phyloP scores from a whole-genome alignment of 164 flowering plant genomes.

The Pachysandra terminalis region DNA sequence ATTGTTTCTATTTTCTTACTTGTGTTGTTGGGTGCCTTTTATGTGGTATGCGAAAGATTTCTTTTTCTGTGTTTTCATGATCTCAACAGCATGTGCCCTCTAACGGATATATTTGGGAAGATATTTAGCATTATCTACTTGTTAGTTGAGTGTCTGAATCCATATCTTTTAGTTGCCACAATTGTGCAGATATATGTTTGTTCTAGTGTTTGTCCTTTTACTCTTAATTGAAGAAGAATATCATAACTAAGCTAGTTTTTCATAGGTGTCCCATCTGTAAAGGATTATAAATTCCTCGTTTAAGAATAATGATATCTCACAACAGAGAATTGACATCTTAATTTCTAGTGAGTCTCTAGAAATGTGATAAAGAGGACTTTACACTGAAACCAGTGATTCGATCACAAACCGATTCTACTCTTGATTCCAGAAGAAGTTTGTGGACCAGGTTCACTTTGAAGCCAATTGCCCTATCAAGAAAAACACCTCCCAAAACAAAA shows the following conservation, averaged over 20 bases:
- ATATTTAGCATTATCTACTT: background rate
- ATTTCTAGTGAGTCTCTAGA: background rate
- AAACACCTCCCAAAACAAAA: background rate
- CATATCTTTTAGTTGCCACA: too few relatives aligned
- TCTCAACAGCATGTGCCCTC: background rate
- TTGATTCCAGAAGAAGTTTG: background rate
- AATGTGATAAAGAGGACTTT: background rate
- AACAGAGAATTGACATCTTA: background rate
- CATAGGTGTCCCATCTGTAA: background rate
- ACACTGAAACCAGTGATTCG: background rate
- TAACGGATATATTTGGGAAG: background rate
- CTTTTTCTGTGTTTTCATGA: slow-evolving; percentile 6
- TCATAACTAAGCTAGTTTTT: background rate
- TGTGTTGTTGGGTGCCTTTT: slow-evolving; percentile 82
- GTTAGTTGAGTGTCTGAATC: background rate
- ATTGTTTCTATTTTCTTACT: slow-evolving; percentile 65
- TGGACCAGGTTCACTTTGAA: background rate
- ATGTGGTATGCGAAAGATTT: slow-evolving; percentile 71
- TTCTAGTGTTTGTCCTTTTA: background rate
- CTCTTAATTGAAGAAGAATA: background rate
- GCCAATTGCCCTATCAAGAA: background rate
- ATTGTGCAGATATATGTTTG: background rate
- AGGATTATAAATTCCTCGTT: background rate
- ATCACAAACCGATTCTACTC: background rate
- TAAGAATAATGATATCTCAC: background rate